Base-by-base conservation (phyloP, 768 basidiomycete genomes). In the Termitomyces sp. region DNA sequence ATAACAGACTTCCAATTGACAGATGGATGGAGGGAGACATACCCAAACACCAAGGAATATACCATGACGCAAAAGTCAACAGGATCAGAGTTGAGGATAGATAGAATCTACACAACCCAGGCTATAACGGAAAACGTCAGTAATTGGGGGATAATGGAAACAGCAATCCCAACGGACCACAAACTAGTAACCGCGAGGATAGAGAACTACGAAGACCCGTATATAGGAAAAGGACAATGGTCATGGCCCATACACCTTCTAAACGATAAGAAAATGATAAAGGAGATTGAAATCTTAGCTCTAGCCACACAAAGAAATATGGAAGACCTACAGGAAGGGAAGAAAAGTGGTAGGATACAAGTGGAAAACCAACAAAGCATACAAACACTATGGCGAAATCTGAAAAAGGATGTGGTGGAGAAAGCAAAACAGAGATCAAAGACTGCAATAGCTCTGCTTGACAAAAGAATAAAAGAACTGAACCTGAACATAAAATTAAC, bases 401-500 rank as follows among this genome's bases (percentile, higher is more conserved):
- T 41, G 1, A 41, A 41, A 10, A 2, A 7, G 1, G 40, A 40
- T 4, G 6, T 40, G 2, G 18, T n/a, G 0, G 0, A n/a, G 8
- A 6, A 8, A 3, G 40, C 7, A 0, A 41, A 41, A 8, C 18
- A 41, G 0, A 7, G 18, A 3, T 41, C 40, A 8, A 41, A 8
- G 3, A n/a, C 7, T 8, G 3, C n/a, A 3, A 41, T 41, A 7
- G 40, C 40, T 1, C 40, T 18, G 2, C 18, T 41, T 0, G 8
- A 41, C 2, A 41, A 3, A 8, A 18, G 4, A 8, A n/a, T 41
- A 6, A n/a, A 8, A 8, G 18, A 41, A 2, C 18, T 41, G 8
- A 2, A 41, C 3, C 3, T 7, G 0, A 3, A 0, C 0, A 6
- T 41, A n/a, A 8, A n/a, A 7, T 0, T 1, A 3, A n/a, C 18